Base-by-base conservation (phyloP, 176 grass and related monocot genomes). In the Zoysia pacifica region DNA sequence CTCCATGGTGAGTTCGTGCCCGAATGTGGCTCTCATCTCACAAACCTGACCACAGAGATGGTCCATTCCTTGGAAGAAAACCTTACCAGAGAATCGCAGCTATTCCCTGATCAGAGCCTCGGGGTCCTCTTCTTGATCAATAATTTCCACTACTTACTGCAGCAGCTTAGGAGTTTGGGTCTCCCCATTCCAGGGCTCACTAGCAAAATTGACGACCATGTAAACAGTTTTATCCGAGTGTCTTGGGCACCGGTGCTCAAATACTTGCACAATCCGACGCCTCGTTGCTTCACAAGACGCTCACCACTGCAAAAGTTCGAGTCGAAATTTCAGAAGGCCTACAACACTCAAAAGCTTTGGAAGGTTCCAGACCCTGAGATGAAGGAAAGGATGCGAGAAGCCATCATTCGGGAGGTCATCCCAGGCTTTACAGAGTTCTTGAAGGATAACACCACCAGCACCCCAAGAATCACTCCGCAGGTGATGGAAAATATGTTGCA, bases 181-280 rank as follows among this genome's bases (percentile, higher is more conserved):
- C 2, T 14, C 7, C 0, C 0, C 10, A 61, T 5, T 2, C n/a
- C 1, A 3, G 1, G 2, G 1, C 42, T 74, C 40, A 1, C 0
- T 7, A 0, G 0, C 5, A 48, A 46, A 16, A 46, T 76, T 20
- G 0, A 37, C 3, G 1, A 48, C 19, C 10, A 76, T 19, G 45
- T 15, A 3, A 9, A 40, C 8, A 5, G 28, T 0, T 81, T 72
- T 28, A 36, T 72, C 5, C 3, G 63, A 3, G 36, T 15, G 5
- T 50, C 79, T 1, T 75, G 79, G 79, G 54, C 0, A 6, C 52
- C 79, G 0, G 56, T 81, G 54, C 11, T 72, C 36, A 50, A 38
- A 15, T 81, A 68, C 68, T 59, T 81, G 18, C 28, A 14, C 1
- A 7, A 47, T 62, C 42, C 42, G 8, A 18, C 11, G 9, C 55